These are phyloP conservation scores for Boletus rufocinnamomeus DNA, from an alignment of 768 basidiomycete genomes.

Conservation along the genomic window DNA sequence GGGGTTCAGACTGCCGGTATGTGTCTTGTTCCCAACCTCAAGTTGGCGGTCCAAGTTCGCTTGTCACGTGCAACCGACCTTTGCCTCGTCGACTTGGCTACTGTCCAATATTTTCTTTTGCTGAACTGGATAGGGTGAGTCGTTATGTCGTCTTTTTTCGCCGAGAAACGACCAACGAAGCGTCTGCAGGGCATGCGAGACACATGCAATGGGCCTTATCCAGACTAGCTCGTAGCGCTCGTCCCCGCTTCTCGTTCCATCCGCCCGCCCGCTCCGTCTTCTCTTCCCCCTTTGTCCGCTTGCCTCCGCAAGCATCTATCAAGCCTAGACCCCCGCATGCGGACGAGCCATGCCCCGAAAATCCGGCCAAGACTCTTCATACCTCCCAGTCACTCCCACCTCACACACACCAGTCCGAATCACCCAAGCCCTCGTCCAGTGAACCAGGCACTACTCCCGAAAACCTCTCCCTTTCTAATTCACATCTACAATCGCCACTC, in stretches of 20 bases:
- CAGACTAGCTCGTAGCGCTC: conserved; percentile 48
- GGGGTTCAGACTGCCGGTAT: neutral
- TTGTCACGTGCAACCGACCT: conserved; percentile 25
- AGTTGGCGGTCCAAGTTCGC: neutral
- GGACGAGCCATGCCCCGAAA: neutral
- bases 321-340: neutral
- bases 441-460: neutral
- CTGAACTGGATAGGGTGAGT: conserved; percentile 19
- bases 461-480: neutral
- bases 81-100: neutral
- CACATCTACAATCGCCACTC: neutral
- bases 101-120: neutral
- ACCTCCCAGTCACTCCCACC: neutral
- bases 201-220: conserved; percentile 74
- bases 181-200: conserved; percentile 52
- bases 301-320: conserved; percentile 7
- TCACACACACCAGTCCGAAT: neutral
- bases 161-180: conserved; percentile 1
- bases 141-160: neutral
- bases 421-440: neutral
- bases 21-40: neutral
- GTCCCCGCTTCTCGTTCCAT: neutral
- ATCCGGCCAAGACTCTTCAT: neutral
- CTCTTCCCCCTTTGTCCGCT: conserved; percentile 6
- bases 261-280: conserved; percentile 8